Conservation (phyloP, 768 basidiomycete genomes). For the Amanita exitialis region DNA sequence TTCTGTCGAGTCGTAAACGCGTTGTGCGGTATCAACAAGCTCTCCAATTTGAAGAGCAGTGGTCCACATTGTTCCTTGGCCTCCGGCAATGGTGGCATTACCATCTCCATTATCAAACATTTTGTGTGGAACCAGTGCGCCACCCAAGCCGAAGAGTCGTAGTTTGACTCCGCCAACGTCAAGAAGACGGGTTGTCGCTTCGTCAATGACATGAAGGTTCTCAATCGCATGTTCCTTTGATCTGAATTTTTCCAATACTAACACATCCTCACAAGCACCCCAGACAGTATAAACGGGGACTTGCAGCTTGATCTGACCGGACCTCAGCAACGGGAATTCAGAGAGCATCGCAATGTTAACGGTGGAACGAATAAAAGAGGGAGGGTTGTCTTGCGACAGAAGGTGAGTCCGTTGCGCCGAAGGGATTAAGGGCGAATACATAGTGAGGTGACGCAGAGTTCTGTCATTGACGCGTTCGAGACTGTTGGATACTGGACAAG, state of each 20-base stretch:
- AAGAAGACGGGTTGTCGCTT: constrained; percentile 87
- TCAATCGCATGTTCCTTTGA: constrained; percentile 71
- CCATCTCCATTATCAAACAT: constrained; percentile 94
- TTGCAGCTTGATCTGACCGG: constrained; percentile 82
- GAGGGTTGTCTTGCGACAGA: constrained; percentile 59
- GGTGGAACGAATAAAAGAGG: constrained; percentile 59
- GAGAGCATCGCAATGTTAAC: constrained; percentile 76
- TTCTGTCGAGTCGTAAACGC: constrained; percentile 87
- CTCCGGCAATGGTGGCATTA: constrained; percentile 93
- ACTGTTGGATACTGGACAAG: constrained; percentile 54
- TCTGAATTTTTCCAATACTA: constrained; percentile 89
- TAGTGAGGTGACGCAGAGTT: constrained; percentile 90
- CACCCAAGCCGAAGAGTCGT: constrained; percentile 91
- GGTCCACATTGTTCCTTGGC: constrained; percentile 98
- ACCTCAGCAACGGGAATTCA: constrained; percentile 87
- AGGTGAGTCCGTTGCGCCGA: constrained; percentile 74
- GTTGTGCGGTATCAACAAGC: constrained; percentile 93
- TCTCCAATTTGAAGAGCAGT: constrained; percentile 97
- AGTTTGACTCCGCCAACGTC: constrained; percentile 92
- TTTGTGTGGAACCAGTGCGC: constrained; percentile 91
- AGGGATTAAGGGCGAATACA: constrained; percentile 92
- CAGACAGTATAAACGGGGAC: constrained; percentile 95
- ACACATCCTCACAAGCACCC: constrained; percentile 95
- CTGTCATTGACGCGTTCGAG: constrained; percentile 90
- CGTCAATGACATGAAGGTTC: constrained; percentile 89